Conservation (phyloP, 2,329 filamentous ascomycete species). For the Xylariaceae sp. region DNA sequence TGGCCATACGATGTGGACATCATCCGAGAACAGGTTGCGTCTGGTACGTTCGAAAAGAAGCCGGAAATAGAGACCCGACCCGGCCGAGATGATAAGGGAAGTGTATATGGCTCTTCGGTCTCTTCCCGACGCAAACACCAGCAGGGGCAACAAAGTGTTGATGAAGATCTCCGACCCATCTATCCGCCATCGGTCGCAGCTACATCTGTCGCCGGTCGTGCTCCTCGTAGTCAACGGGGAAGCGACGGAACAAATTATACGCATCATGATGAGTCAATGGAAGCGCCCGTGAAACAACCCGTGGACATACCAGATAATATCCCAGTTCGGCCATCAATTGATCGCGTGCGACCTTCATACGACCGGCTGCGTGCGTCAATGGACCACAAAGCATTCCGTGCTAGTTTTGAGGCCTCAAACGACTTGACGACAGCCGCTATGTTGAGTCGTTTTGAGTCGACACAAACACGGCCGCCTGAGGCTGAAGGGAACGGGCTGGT, state of each 20-base stretch:
- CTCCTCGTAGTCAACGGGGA: slow-evolving; percentile 77
- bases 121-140: slow-evolving; percentile 49
- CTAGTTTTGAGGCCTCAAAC: slow-evolving; percentile 79
- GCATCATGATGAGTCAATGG: slow-evolving; percentile 55
- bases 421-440: slow-evolving; percentile 90
- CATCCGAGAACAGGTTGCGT: slow-evolving; percentile 81
- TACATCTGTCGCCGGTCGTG: slow-evolving; percentile 60
- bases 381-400: slow-evolving; percentile 63
- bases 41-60: slow-evolving; percentile 76
- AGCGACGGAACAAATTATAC: slow-evolving; percentile 94
- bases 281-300: slow-evolving; percentile 36
- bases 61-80: too few species aligned
- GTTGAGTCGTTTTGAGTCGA: slow-evolving; percentile 76
- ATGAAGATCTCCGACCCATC: slow-evolving; percentile 86
- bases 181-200: slow-evolving; percentile 89
- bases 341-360: slow-evolving; percentile 74
- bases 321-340: slow-evolving; percentile 48
- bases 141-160: slow-evolving; percentile 57
- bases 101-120: slow-evolving; percentile 31
- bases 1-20: slow-evolving; percentile 92
- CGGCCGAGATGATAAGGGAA: slow-evolving; percentile 35
- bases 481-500: slow-evolving; percentile 27
- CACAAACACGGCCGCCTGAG: slow-evolving; percentile 40
- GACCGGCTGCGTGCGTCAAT: slow-evolving; percentile 82
- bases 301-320: slow-evolving; percentile 22